A percentile compares a stretch with the other conserved stretches of the same genome.
Evolutionary conservation across 306 rosid species (phyloP).

Genomic region (Quercus parvula): DNA sequence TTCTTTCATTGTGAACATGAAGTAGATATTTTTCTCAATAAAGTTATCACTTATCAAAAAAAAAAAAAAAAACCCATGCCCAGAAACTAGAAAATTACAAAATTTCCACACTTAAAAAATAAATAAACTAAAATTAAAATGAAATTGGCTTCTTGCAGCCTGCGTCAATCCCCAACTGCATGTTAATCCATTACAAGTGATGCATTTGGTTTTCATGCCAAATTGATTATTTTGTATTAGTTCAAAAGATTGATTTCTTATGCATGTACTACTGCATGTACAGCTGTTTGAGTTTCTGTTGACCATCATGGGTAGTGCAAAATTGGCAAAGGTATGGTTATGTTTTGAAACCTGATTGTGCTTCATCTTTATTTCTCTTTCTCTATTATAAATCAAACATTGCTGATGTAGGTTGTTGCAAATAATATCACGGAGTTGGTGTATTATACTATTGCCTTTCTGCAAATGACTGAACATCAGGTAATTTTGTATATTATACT

Average conservation of each 20-base stretch:
- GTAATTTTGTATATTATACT: slow-evolving; percentile 24
- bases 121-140: too few relatives aligned
- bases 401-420: slow-evolving; percentile 46
- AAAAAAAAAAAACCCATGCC: too few relatives aligned
- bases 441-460: slow-evolving; percentile 80
- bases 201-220: too few relatives aligned
- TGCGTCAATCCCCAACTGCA: too few relatives aligned
- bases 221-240: background rate
- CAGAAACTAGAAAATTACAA: too few relatives aligned
- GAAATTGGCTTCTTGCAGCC: too few relatives aligned
- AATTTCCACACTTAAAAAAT: too few relatives aligned
- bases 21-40: too few relatives aligned
- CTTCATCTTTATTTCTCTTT: slow-evolving; percentile 20
- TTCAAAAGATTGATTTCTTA: slow-evolving; percentile 3
- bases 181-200: too few relatives aligned
- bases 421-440: slow-evolving; percentile 75
- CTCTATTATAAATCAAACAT: background rate
- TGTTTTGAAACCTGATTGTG: slow-evolving; percentile 11
- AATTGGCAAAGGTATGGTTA: slow-evolving; percentile 60
- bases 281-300: slow-evolving; percentile 93
- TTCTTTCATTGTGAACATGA: too few relatives aligned
- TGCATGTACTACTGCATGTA: slow-evolving; percentile 17
- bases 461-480: slow-evolving; percentile 93
- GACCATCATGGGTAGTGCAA: slow-evolving; percentile 71
- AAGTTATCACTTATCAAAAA: too few relatives aligned